Percentiles rank a stretch among this genome's conserved stretches.
phyloP scores from a whole-genome alignment of 2,329 filamentous ascomycete species.

The Colletotrichum ledebouriae region DNA sequence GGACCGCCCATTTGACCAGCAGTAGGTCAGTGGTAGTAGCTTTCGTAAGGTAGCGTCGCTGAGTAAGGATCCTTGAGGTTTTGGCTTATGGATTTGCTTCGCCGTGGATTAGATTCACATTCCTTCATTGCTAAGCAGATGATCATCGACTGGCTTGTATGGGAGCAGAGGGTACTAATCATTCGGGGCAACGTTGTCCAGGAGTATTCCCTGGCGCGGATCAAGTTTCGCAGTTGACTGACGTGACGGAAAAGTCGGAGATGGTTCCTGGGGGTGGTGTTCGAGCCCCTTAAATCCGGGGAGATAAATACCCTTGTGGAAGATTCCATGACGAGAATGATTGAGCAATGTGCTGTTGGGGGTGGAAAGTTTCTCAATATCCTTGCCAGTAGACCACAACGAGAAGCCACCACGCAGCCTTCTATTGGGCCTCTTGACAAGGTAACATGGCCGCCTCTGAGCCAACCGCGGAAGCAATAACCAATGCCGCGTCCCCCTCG shows the following conservation, averaged over 20 bases:
- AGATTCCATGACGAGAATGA: conserved; percentile 19
- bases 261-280: conserved; percentile 24
- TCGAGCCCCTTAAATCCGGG: conserved; percentile 31
- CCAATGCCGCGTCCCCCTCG: conserved; percentile 12
- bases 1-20: too few species aligned
- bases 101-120: neutral
- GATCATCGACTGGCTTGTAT: neutral
- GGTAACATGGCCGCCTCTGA: neutral
- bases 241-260: conserved; percentile 26
- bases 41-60: too few species aligned
- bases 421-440: neutral
- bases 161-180: neutral
- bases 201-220: conserved; percentile 19
- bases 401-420: neutral
- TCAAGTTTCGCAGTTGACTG: conserved; percentile 25
- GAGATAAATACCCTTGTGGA: conserved; percentile 22
- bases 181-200: neutral
- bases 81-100: too few species aligned
- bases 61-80: too few species aligned
- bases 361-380: neutral
- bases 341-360: conserved; percentile 19
- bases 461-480: conserved; percentile 13
- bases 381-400: conserved; percentile 13
- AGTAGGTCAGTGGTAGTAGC: too few species aligned
- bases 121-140: conserved; percentile 14